Evolutionary conservation across 345 rosid species (phyloP), one percentile per base, ranked within the genome.

Genomic region (Pugionium cornutum): DNA sequence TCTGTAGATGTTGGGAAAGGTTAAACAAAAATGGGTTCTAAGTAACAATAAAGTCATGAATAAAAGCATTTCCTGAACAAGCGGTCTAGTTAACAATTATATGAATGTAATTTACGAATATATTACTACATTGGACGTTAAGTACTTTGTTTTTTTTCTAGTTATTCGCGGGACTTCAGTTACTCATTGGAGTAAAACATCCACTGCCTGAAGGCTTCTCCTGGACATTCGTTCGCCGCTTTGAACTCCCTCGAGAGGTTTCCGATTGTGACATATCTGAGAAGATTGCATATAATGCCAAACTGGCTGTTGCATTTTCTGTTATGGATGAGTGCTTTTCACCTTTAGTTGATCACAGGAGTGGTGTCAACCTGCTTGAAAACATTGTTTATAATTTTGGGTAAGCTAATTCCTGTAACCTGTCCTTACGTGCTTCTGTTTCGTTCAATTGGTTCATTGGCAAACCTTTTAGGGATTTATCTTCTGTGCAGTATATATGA

Each of bases 251-350:
- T 50, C 29, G 78, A 40, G 88, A 87, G 72, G 62, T 73, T 78
- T 69, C 83, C 71, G 77, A 73, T 29, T 59, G 45, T 78, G 86
- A 83, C 64, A 71, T 75, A 62, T 66, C 77, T 74, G 79, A 45
- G 69, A 83, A 83, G 73, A 78, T 92, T 47, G 88, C 83, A 70
- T 77, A 86, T 81, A 92, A 90, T 75, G 84, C 96, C 53, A 85
- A 83, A 81, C 75, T 86, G 74, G 96, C 97, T 51, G 96, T 90
- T 79, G 97, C 98, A 25, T 79, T 87, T 61, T 70, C 77, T 42
- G 75, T 92, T 53, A 89, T 92, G 98, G 94, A 92, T 62, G 98
- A 90, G 78, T 92, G 98, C 72, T 92, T 92, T 77, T 78, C 83
- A 78, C 97, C 98, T 52, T 82, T 83, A 65, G 73, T 76, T 63